Evolutionary conservation across 441 rosid genomes (phyloP), one percentile per base, ranked within the genome.

Genomic region (Manihot esculenta): DNA sequence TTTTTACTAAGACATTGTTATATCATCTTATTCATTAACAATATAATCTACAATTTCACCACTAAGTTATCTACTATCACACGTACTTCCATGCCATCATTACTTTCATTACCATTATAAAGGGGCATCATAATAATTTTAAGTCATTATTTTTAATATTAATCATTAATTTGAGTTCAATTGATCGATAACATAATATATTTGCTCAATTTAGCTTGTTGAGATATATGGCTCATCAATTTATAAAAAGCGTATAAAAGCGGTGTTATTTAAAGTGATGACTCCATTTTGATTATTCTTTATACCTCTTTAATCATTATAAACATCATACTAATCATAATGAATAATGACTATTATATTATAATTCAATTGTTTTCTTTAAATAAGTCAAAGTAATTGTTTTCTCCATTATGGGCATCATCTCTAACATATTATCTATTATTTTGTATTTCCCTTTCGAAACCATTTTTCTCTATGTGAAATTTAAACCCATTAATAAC

Each of bases 301-400:
- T 9, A 35, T 18, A 1, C 66, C 27, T n/a, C 9, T 62, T 9
- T 41, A 0, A 3, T 38, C 66, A 62, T 62, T 50, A 62, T 62
- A 64, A 2, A 64, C 41, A 47, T 45, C 21, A 64, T 64, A 64
- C 68, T 14, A 64, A 45, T 47, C 68, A 45, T 41, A 45, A 12
- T 18, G 1, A 64, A 24, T 3, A 11, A 47, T 47, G 5, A 0
- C 33, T 20, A 27, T 14, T 45, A 10, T 45, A 64, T 26, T 64
- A 21, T 64, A 64, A 18, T 13, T 64, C 55, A 64, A 24, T 45
- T 23, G 47, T 47, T 14, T 64, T 55, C 3, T 41, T 23, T 17
- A n/a, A 64, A 23, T 12, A 64, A 13, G n/a, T 38, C 41, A 64
- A 23, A 64, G n/a, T 64, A 64, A 3, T 64, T 55, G 45, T n/a